Conservation (phyloP, 257 asterid genomes). For the Przewalskia tangutica region DNA sequence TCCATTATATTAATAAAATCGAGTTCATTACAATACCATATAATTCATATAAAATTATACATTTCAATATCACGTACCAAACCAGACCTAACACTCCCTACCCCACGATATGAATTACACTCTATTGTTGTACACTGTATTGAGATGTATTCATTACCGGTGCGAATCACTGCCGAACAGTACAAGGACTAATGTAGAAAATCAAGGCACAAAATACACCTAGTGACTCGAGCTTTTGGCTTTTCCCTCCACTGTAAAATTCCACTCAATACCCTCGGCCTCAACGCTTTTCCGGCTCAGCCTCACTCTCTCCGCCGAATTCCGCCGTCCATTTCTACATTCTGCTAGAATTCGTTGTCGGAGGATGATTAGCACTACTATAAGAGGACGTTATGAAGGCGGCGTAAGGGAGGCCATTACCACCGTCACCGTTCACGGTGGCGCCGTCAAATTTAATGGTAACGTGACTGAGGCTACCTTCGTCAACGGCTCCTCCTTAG, state of each 20-base stretch:
- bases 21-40: too few relatives aligned
- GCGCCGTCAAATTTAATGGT: slow-evolving; percentile 17
- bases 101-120: too few relatives aligned
- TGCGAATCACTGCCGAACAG: too few relatives aligned
- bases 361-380: slow-evolving; percentile 16
- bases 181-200: not conserved
- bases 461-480: slow-evolving; percentile 15
- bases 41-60: too few relatives aligned
- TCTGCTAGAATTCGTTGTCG: not conserved
- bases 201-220: not conserved
- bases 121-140: too few relatives aligned
- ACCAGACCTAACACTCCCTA: too few relatives aligned
- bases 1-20: too few relatives aligned
- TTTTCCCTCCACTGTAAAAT: not conserved
- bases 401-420: slow-evolving; percentile 20
- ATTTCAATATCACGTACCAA: too few relatives aligned
- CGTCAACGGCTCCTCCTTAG: slow-evolving; percentile 8
- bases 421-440: slow-evolving; percentile 21
- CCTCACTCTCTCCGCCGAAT: not conserved
- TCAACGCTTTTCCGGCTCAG: too few relatives aligned
- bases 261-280: not conserved
- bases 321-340: not conserved
- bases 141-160: too few relatives aligned
- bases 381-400: slow-evolving; percentile 13
- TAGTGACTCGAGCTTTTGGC: not conserved